Conservation (phyloP, 768 basidiomycete species). For the Coprinopsis sp. region DNA sequence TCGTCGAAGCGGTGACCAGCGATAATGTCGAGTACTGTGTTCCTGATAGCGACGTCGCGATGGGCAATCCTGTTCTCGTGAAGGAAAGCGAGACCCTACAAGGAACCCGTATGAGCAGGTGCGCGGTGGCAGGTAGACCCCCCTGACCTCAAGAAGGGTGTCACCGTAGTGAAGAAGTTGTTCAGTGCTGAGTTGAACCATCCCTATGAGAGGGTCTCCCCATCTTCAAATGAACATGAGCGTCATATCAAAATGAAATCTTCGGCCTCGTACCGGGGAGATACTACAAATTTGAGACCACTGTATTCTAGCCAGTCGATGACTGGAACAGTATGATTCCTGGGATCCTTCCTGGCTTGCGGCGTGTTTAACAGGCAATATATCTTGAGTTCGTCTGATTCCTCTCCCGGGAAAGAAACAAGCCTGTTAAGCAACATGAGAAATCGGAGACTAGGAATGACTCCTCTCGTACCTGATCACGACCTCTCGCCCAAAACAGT, state of each 20-base stretch:
- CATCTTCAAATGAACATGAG: too few relatives aligned
- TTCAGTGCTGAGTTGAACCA: too few relatives aligned
- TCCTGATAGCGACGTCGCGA: neutral
- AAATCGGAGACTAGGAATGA: neutral
- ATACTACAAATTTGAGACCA: slow-evolving; percentile 14
- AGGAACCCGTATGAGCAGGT: too few relatives aligned
- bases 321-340: slow-evolving; percentile 17
- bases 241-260: neutral
- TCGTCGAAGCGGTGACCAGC: neutral
- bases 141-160: neutral
- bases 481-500: neutral
- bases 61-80: slow-evolving; percentile 5
- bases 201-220: too few relatives aligned
- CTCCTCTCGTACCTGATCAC: neutral
- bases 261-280: slow-evolving; percentile 13
- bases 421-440: neutral
- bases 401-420: neutral
- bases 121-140: neutral
- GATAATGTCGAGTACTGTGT: neutral
- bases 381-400: slow-evolving; percentile 12
- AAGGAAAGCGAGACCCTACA: slow-evolving; percentile 4
- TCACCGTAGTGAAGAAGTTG: neutral
- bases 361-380: slow-evolving; percentile 12
- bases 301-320: slow-evolving; percentile 15
- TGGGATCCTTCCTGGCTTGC: slow-evolving; percentile 11